phyloP scores from a whole-genome alignment of 352 stramenopile species.

The Globisporangium viniferum region DNA sequence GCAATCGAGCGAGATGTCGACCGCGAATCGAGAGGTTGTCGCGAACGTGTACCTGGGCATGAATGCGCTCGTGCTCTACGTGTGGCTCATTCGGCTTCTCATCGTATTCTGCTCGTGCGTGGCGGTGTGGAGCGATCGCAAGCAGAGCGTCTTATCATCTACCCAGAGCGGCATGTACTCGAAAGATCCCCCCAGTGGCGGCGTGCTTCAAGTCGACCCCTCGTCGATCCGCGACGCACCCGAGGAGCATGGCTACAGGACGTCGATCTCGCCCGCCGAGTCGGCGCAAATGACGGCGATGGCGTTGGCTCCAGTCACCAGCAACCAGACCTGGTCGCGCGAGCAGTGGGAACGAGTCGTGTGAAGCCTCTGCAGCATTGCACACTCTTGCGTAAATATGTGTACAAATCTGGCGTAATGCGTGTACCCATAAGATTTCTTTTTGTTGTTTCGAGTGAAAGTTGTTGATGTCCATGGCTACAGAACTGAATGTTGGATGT shows the following conservation, averaged over 20 bases:
- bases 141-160: neutral
- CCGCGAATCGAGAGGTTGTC: constrained; percentile 9
- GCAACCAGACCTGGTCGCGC: constrained; percentile 17
- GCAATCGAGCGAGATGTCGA: constrained; percentile 19
- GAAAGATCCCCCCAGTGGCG: neutral
- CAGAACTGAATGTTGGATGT: too few relatives aligned
- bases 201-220: neutral
- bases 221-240: neutral
- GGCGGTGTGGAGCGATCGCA: constrained; percentile 11
- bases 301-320: constrained; percentile 30
- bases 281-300: constrained; percentile 27
- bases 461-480: neutral
- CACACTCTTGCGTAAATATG: neutral
- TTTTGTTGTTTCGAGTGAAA: neutral
- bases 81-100: constrained; percentile 30
- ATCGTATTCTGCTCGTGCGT: constrained; percentile 22
- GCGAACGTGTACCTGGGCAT: constrained; percentile 29
- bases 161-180: neutral
- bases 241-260: constrained; percentile 7
- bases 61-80: constrained; percentile 27
- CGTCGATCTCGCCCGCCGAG: constrained; percentile 25
- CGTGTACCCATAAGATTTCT: neutral
- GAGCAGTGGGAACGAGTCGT: constrained; percentile 14
- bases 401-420: neutral
- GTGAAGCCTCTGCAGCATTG: neutral